A percentile compares a stretch with the other conserved stretches of the same genome.
Conservation (phyloP, 106 monocot species). For the Amphibolis antarctica region DNA sequence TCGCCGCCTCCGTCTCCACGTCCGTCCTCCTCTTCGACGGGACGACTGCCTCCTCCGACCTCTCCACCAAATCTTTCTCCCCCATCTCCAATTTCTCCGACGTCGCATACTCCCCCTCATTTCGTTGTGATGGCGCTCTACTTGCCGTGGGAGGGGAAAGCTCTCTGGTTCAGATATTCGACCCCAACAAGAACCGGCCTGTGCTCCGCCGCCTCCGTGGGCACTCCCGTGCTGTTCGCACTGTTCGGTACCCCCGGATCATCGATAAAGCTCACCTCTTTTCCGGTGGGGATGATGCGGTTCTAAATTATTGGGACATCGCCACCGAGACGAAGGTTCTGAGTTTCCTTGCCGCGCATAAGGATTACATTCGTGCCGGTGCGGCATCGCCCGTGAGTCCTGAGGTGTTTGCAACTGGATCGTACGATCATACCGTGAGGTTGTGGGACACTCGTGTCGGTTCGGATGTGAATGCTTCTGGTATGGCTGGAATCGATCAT, state of each 20-base stretch:
- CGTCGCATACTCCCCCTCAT: constrained; percentile 79
- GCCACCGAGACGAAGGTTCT: constrained; percentile 38
- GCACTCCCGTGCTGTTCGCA: constrained; percentile 58
- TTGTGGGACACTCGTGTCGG: constrained; percentile 69
- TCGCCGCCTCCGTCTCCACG: constrained; percentile 50
- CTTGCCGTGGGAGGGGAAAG: constrained; percentile 53
- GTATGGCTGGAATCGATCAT: constrained; percentile 33
- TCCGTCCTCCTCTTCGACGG: constrained; percentile 41
- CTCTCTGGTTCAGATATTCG: constrained; percentile 63
- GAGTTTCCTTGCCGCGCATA: constrained; percentile 51
- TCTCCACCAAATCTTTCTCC: constrained; percentile 39
- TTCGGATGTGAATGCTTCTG: constrained; percentile 2
- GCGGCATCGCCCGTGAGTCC: constrained; percentile 40
- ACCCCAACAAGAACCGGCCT: constrained; percentile 26
- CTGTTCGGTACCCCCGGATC: constrained; percentile 57
- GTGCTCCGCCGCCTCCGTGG: constrained; percentile 49
- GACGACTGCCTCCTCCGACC: constrained; percentile 1
- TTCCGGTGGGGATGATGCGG: constrained; percentile 82
- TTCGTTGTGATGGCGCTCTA: constrained; percentile 81
- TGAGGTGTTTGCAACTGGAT: constrained; percentile 73
- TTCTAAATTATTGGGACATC: constrained; percentile 73
- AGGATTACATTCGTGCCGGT: constrained; percentile 80
- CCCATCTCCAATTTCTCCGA: constrained; percentile 51
- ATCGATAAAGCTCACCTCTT: constrained; percentile 73
- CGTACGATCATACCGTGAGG: constrained; percentile 71